These are phyloP conservation scores for Colletotrichum lentis DNA, from an alignment of 2,329 filamentous ascomycete species.

Conservation along the genomic window DNA sequence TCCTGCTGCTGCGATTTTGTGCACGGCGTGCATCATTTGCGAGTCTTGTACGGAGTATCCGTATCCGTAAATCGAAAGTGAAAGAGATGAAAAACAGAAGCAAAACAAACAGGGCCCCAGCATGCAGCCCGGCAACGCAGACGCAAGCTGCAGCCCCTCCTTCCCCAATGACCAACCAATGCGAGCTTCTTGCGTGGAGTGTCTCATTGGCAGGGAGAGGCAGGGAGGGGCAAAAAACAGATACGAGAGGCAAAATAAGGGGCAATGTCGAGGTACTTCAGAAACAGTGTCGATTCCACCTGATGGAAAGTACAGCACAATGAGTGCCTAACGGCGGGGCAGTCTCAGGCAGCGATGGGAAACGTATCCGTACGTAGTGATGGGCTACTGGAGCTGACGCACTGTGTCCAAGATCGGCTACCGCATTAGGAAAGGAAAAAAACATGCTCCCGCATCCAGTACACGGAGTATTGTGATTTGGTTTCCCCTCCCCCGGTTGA, in stretches of 20 bases:
- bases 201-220: conserved; percentile 1
- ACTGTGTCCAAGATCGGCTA: conserved; percentile 14
- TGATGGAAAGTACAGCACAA: not conserved
- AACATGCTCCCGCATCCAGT: conserved; percentile 30
- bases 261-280: conserved; percentile 3
- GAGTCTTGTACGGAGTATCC: not conserved
- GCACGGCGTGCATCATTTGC: not conserved
- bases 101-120: not conserved
- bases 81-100: not conserved
- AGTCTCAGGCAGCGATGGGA: not conserved
- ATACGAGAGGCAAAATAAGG: not conserved
- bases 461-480: conserved; percentile 24
- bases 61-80: not conserved
- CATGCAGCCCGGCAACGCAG: conserved; percentile 27
- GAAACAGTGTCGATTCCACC: no score
- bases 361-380: not conserved
- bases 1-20: not conserved
- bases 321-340: not conserved
- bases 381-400: not conserved
- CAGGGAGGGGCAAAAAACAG: not conserved
- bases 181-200: not conserved
- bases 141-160: conserved; percentile 21
- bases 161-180: conserved; percentile 12
- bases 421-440: conserved; percentile 36
- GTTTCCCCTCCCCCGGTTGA: conserved; percentile 14